Conservation (phyloP, 2,329 filamentous ascomycete species). For the Cadophora malorum region DNA sequence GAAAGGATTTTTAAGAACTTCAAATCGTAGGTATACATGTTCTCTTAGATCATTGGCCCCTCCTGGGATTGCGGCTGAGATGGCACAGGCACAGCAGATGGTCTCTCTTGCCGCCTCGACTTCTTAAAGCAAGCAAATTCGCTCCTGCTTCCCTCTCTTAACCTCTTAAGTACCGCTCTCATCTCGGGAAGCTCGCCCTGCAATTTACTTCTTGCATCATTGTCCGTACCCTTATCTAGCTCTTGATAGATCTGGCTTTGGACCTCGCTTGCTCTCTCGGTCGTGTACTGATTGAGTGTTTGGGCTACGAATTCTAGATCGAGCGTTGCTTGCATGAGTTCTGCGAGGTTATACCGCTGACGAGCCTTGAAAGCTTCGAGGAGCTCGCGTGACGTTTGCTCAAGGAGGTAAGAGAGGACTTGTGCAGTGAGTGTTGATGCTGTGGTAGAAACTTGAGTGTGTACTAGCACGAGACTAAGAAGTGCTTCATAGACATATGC, state of each 20-base stretch:
- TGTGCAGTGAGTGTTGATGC: constrained; percentile 77
- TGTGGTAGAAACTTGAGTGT: constrained; percentile 86
- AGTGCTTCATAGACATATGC: constrained; percentile 91
- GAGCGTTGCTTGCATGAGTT: constrained; percentile 94
- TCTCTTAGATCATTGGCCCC: constrained; percentile 1
- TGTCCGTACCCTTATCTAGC: constrained; percentile 87
- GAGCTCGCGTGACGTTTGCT: constrained; percentile 80
- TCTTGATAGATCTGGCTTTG: constrained; percentile 94
- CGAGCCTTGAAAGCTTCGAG: constrained; percentile 78
- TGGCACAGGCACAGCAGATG: not conserved
- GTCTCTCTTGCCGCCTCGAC: constrained; percentile 36
- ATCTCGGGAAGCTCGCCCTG: constrained; percentile 91
- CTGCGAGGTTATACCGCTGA: constrained; percentile 72
- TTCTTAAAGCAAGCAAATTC: constrained; percentile 89
- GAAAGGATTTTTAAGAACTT: not conserved
- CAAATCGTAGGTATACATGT: not conserved
- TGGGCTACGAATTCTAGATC: constrained; percentile 98
- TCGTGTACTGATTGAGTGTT: constrained; percentile 88
- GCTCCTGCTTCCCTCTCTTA: constrained; percentile 80
- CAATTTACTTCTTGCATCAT: constrained; percentile 77
- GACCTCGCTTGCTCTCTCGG: constrained; percentile 77
- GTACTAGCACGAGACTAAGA: constrained; percentile 84
- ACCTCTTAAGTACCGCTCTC: constrained; percentile 82
- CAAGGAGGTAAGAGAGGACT: constrained; percentile 85
- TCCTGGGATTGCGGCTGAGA: constrained; percentile 13